phyloP scores from a whole-genome alignment of 108 stramenopile species.

The Conticribra guillardii region DNA sequence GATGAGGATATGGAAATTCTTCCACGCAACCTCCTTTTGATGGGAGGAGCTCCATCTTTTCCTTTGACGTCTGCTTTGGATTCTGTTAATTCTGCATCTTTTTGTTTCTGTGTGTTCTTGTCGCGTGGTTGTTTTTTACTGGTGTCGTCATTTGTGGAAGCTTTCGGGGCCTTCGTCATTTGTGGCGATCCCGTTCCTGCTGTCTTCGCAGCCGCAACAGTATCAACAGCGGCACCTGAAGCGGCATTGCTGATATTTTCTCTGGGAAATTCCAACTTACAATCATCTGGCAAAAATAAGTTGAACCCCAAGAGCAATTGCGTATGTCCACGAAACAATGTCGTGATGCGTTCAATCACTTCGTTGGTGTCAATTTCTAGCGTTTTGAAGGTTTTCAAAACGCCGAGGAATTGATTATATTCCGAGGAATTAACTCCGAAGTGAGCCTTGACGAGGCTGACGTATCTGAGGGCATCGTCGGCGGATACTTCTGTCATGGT shows the following conservation, averaged over 20 bases:
- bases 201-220: background rate
- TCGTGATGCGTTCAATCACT: background rate
- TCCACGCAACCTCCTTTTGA: too few relatives aligned
- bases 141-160: too few relatives aligned
- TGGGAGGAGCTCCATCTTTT: too few relatives aligned
- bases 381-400: constrained; percentile 3
- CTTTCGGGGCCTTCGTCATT: too few relatives aligned
- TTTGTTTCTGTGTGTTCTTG: too few relatives aligned
- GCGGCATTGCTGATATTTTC: background rate
- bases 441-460: constrained; percentile 12
- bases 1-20: too few relatives aligned
- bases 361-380: background rate
- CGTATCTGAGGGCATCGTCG: constrained; percentile 13
- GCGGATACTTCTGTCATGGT: constrained; percentile 5
- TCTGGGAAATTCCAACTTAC: background rate
- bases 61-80: too few relatives aligned
- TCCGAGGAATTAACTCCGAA: constrained; percentile 10
- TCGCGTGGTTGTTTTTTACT: too few relatives aligned
- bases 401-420: constrained; percentile 13
- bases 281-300: background rate
- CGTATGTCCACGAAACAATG: background rate
- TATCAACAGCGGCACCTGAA: too few relatives aligned
- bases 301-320: background rate
- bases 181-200: too few relatives aligned
- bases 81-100: too few relatives aligned